Conservation (phyloP, 306 rosid genomes). For the Corylus americana region DNA sequence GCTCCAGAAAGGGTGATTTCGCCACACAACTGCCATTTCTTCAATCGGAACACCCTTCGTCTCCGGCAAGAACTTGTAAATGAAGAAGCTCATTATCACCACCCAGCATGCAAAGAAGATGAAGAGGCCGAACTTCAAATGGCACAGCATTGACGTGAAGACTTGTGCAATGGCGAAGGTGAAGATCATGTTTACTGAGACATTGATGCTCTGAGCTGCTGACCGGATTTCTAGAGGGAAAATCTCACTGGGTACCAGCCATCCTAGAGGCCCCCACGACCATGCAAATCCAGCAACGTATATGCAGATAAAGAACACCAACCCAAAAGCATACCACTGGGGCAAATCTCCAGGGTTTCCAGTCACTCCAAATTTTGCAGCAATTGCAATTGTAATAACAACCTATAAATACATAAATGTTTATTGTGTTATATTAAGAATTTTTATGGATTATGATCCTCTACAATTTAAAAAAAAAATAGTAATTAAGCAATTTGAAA, state of each 20-base stretch:
- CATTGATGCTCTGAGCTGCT: conserved; percentile 60
- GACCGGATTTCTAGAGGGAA: conserved; percentile 66
- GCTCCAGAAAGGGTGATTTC: conserved; percentile 59
- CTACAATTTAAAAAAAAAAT: too few relatives aligned
- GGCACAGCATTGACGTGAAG: conserved; percentile 70
- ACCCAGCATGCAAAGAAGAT: conserved; percentile 61
- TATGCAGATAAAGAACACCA: conserved; percentile 54
- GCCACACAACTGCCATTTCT: conserved; percentile 64
- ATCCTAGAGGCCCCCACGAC: conserved; percentile 91
- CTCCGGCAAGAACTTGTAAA: conserved; percentile 57
- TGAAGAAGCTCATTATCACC: conserved; percentile 51
- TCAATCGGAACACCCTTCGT: conserved; percentile 78
- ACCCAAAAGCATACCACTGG: conserved; percentile 39
- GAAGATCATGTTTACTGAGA: conserved; percentile 65
- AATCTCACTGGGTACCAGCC: conserved; percentile 83
- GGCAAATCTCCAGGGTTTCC: conserved; percentile 61
- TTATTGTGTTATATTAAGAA: too few relatives aligned
- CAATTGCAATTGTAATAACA: conserved; percentile 55
- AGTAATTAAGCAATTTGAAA: too few relatives aligned
- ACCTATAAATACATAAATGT: conserved; percentile 31
- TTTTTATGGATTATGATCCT: too few relatives aligned
- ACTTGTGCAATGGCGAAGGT: conserved; percentile 64
- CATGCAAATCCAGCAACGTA: conserved; percentile 68
- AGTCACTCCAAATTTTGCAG: conserved; percentile 50
- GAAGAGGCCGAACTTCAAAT: conserved; percentile 66